Evolutionary conservation across 1,284 basidiomycete species (phyloP), one percentile per base, ranked within the genome.

Genomic region (Somion occarium): DNA sequence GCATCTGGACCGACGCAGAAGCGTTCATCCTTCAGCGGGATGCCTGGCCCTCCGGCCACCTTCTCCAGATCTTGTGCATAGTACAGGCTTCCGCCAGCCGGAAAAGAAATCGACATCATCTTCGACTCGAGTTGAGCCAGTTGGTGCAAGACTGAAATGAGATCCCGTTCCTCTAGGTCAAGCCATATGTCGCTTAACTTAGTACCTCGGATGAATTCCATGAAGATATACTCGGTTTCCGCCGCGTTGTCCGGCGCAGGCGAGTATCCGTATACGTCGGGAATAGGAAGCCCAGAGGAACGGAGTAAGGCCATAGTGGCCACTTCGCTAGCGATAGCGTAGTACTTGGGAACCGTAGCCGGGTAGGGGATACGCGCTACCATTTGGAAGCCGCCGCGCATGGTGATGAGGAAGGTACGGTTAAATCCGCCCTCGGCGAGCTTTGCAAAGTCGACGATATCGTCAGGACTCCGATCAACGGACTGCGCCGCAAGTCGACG

Each of bases 71-170:
- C 75, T 3, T 69, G 13, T 7, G 69, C 44, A 53, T 69, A 79
- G 65, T 80, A 79, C 2, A 79, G 65, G 65, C 76, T 78, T 66
- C 76, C 73, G 41, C 76, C 73, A 66, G 73, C 75, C 13, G 74
- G 76, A 53, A 80, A 79, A 58, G 69, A 1, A 52, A 75, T 69
- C 38, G 72, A 72, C 76, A 79, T 78, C 65, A 79, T 73, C 1
- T 53, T 45, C 3, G 72, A 68, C 65, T 80, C 77, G 58, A 80
- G 66, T 60, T 76, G 23, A 65, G 57, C 67, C 60, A 79, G 63
- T 58, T 79, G 73, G 46, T 68, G 68, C 52, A 69, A 55, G 63
- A 79, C 46, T 0, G 73, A 78, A 54, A 61, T 51, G 61, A 80
- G 61, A 13, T 78, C 72, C 55, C 1, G 1, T 61, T 74, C 73